Evolutionary conservation across 2,329 filamentous ascomycete genomes (phyloP).

Genomic region (Lecanoromycetidae sp.): DNA sequence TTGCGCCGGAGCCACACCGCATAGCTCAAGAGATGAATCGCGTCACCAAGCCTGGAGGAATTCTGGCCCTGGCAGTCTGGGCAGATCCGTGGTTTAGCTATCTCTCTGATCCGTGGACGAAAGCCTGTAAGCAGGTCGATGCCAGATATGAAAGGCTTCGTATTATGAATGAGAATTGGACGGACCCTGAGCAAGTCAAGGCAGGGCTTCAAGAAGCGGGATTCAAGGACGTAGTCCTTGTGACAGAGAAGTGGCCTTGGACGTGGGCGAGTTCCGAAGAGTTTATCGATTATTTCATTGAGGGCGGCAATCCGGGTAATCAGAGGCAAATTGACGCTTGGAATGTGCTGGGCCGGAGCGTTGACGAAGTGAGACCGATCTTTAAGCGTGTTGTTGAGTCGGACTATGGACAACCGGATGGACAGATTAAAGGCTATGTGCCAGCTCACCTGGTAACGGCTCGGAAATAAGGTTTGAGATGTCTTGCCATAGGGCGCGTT

Average conservation of each 20-base stretch:
- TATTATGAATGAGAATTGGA: slow-evolving; percentile 8
- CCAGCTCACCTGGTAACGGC: slow-evolving; percentile 3
- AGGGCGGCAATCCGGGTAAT: not conserved
- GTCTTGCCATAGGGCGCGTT: too few relatives aligned
- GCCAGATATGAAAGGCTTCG: not conserved
- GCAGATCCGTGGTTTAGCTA: slow-evolving; percentile 1
- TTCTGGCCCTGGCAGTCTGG: slow-evolving; percentile 6
- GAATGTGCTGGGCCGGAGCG: not conserved
- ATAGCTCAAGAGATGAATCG: slow-evolving; percentile 8
- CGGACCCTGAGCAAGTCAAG: not conserved
- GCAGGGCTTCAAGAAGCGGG: not conserved
- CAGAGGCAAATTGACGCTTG: not conserved
- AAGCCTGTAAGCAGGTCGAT: not conserved
- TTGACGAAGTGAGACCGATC: not conserved
- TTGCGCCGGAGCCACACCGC: slow-evolving; percentile 4
- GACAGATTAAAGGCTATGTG: not conserved
- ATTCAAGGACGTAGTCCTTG: slow-evolving; percentile 3
- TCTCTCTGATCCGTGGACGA: not conserved
- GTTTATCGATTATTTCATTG: not conserved
- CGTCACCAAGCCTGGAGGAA: not conserved
- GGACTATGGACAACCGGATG: not conserved
- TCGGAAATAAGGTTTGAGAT: slow-evolving; percentile 4
- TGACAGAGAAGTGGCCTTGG: not conserved
- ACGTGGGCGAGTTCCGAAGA: not conserved
- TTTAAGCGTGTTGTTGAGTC: not conserved